A percentile compares a stretch with the other conserved stretches of the same genome.
phyloP scores from a whole-genome alignment of 805 yeast genomes.

The Candida tallmaniae region DNA sequence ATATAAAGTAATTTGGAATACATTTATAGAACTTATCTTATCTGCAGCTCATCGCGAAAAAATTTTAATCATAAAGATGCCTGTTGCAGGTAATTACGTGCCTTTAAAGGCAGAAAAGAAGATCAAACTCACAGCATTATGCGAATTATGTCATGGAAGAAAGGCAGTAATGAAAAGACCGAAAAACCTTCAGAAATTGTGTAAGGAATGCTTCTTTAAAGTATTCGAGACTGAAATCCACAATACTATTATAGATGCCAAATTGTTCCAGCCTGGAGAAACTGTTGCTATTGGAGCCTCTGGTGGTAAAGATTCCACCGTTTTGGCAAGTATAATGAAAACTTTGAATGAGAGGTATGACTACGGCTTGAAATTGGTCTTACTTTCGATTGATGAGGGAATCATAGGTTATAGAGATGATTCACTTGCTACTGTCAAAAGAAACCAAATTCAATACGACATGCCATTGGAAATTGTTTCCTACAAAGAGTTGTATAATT shows the following conservation, averaged over 20 bases:
- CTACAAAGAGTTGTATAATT: constrained; percentile 82
- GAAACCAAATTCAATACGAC: constrained; percentile 83
- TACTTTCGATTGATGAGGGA: constrained; percentile 93
- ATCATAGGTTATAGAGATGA: constrained; percentile 96
- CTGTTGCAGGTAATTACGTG: not conserved
- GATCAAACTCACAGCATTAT: constrained; percentile 44
- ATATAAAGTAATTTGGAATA: no score
- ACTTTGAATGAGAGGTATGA: constrained; percentile 81
- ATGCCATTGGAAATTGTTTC: constrained; percentile 78
- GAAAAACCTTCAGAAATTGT: constrained; percentile 81
- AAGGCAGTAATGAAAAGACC: constrained; percentile 91
- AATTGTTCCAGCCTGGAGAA: constrained; percentile 76
- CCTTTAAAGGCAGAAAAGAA: not conserved
- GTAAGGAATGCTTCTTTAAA: constrained; percentile 83
- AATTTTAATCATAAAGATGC: not conserved
- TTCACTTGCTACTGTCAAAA: constrained; percentile 91
- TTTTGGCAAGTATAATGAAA: constrained; percentile 81
- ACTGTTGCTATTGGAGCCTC: constrained; percentile 96
- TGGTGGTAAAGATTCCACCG: constrained; percentile 98
- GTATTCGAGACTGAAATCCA: constrained; percentile 96
- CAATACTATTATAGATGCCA: constrained; percentile 69
- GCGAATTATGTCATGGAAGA: constrained; percentile 79
- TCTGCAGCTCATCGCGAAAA: not conserved
- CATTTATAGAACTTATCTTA: no score
- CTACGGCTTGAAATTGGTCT: constrained; percentile 80